A percentile compares a stretch with the other conserved stretches of the same genome.
Evolutionary conservation across 352 stramenopile genomes (phyloP).

Genomic region (Thalassiosira oceanica): DNA sequence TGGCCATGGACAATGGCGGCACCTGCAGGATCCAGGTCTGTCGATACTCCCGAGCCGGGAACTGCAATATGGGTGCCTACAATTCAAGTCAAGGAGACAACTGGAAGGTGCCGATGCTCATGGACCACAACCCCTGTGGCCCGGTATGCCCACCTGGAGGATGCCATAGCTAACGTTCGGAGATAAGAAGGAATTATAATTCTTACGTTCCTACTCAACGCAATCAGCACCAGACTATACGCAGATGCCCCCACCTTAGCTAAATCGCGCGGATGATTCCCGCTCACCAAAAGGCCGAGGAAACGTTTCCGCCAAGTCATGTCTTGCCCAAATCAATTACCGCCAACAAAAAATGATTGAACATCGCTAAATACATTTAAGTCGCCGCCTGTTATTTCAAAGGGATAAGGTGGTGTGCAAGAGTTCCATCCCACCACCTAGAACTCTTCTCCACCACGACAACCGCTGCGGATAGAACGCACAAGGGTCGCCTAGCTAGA

Average conservation of each 20-base stretch:
- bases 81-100: slow-evolving; percentile 18
- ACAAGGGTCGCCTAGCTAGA: too few relatives aligned
- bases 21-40: slow-evolving; percentile 43
- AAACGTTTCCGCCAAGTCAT: background rate
- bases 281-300: background rate
- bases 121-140: slow-evolving; percentile 13
- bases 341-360: slow-evolving; percentile 5
- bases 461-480: slow-evolving; percentile 67
- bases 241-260: background rate
- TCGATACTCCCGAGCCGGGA: slow-evolving; percentile 19
- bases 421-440: slow-evolving; percentile 50
- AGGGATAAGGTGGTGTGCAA: slow-evolving; percentile 37
- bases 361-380: slow-evolving; percentile 3
- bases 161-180: slow-evolving; percentile 1
- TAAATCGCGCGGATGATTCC: background rate
- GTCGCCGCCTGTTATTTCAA: too few relatives aligned
- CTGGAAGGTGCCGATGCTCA: slow-evolving; percentile 30
- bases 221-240: background rate
- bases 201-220: background rate
- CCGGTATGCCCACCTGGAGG: slow-evolving; percentile 20
- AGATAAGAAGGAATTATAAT: background rate
- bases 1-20: slow-evolving; percentile 5
- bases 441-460: slow-evolving; percentile 52
- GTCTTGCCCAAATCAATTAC: background rate
- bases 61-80: slow-evolving; percentile 25